phyloP scores from a whole-genome alignment of 2,329 filamentous ascomycete genomes.

The Aureobasidium melanogenum region DNA sequence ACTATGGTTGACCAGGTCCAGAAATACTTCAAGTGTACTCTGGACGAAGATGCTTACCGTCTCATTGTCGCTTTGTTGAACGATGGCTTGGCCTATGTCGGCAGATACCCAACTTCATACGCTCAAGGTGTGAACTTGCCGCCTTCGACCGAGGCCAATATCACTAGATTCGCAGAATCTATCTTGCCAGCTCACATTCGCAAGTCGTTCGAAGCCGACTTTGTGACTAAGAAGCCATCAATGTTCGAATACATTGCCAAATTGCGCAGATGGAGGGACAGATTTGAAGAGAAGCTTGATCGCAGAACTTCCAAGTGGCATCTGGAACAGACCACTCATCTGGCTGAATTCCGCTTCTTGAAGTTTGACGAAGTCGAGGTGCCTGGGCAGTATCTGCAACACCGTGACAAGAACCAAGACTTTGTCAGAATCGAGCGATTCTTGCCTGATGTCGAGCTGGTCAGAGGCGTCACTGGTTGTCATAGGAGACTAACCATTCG shows the following conservation, averaged over 20 bases:
- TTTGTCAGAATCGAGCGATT: conserved; percentile 97
- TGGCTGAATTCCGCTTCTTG: conserved; percentile 94
- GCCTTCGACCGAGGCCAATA: conserved; percentile 84
- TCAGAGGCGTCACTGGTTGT: conserved; percentile 82
- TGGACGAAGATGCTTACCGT: conserved; percentile 94
- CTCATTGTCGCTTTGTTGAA: conserved; percentile 96
- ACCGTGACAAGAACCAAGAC: conserved; percentile 98
- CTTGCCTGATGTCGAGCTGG: conserved; percentile 85
- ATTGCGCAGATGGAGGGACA: conserved; percentile 88
- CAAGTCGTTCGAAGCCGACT: conserved; percentile 95
- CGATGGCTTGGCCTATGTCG: conserved; percentile 87
- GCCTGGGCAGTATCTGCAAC: conserved; percentile 90
- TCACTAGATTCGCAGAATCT: conserved; percentile 91
- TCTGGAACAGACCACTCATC: conserved; percentile 76
- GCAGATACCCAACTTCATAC: conserved; percentile 76
- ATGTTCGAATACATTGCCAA: conserved; percentile 99
- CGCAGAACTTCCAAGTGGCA: conserved; percentile 63
- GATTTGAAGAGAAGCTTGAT: conserved; percentile 96
- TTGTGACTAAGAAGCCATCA: conserved; percentile 87
- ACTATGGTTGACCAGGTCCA: conserved; percentile 99
- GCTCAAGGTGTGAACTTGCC: conserved; percentile 88
- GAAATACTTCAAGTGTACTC: conserved; percentile 98
- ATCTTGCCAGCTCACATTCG: conserved; percentile 91
- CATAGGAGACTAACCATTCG: conserved; percentile 92
- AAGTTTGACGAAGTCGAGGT: conserved; percentile 99